A percentile compares a stretch with the other conserved stretches of the same genome.
Evolutionary conservation across 2,329 filamentous ascomycete genomes (phyloP).

Genomic region (Pseudogymnoascus sp.): DNA sequence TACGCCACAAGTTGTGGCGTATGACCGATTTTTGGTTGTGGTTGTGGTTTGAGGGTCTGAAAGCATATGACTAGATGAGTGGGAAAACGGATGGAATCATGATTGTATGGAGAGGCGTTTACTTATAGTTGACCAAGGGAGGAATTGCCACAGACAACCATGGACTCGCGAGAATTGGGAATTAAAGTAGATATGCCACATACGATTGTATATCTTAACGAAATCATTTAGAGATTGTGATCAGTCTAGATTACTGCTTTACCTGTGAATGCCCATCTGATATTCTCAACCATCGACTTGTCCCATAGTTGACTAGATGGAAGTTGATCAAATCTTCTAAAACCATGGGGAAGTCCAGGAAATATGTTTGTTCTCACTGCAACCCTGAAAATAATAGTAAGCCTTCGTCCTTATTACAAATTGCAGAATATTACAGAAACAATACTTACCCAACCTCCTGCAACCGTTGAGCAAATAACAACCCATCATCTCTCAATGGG

Average conservation of each 20-base stretch:
- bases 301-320: neutral
- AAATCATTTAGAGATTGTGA: neutral
- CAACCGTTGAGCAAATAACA: slow-evolving; percentile 37
- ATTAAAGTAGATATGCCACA: no score
- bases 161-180: no score
- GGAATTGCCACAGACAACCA: no score
- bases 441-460: slow-evolving; percentile 33
- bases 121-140: no score
- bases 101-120: no score
- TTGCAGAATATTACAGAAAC: slow-evolving; percentile 10
- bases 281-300: neutral
- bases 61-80: no score
- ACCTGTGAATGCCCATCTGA: neutral
- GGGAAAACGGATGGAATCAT: no score
- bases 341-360: neutral
- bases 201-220: neutral
- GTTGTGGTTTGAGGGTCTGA: neutral
- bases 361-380: neutral
- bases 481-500: slow-evolving; percentile 39
- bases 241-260: neutral
- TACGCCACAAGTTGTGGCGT: neutral
- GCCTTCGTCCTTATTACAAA: neutral
- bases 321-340: neutral
- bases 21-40: neutral
- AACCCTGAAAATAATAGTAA: neutral